These are phyloP conservation scores for Fusarium hainanense DNA, from an alignment of 2,329 filamentous ascomycete species.

Conservation along the genomic window DNA sequence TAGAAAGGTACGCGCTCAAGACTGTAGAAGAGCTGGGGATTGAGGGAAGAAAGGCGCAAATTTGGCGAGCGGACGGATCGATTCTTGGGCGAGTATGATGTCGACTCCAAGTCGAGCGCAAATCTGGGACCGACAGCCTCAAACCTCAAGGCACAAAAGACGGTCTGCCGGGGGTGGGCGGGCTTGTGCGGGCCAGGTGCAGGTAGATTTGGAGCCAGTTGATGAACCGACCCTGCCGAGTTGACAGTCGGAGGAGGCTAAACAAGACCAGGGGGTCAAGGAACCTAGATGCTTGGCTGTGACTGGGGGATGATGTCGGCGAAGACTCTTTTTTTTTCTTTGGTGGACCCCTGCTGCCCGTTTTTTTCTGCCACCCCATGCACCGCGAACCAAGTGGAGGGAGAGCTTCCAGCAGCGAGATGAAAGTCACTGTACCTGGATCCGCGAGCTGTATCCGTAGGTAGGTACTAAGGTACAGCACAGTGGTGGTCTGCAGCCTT, in stretches of 20 bases:
- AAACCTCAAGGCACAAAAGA: constrained; percentile 44
- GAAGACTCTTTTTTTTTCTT: constrained; percentile 29
- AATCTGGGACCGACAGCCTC: constrained; percentile 40
- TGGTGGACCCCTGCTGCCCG: constrained; percentile 40
- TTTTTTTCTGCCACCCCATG: constrained; percentile 43
- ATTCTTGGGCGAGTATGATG: constrained; percentile 44
- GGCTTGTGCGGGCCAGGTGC: constrained; percentile 35
- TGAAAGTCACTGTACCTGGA: constrained; percentile 46
- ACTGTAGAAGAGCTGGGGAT: constrained; percentile 20
- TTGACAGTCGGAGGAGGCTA: constrained; percentile 47
- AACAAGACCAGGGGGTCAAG: constrained; percentile 44
- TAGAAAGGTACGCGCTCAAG: constrained; percentile 32
- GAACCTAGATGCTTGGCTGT: constrained; percentile 42
- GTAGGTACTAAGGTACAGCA: not conserved
- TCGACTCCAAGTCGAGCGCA: constrained; percentile 43
- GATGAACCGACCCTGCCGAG: constrained; percentile 46
- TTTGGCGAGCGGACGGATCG: constrained; percentile 39
- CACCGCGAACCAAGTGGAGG: constrained; percentile 27
- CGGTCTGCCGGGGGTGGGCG: constrained; percentile 46
- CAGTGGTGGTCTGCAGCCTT: constrained; percentile 1
- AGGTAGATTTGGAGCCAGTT: constrained; percentile 45
- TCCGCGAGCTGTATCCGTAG: constrained; percentile 22
- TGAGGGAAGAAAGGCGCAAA: constrained; percentile 42
- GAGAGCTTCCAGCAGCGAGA: constrained; percentile 23
- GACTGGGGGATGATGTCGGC: constrained; percentile 45